phyloP scores from a whole-genome alignment of 2,329 filamentous ascomycete species.

The Colletotrichum salicis region DNA sequence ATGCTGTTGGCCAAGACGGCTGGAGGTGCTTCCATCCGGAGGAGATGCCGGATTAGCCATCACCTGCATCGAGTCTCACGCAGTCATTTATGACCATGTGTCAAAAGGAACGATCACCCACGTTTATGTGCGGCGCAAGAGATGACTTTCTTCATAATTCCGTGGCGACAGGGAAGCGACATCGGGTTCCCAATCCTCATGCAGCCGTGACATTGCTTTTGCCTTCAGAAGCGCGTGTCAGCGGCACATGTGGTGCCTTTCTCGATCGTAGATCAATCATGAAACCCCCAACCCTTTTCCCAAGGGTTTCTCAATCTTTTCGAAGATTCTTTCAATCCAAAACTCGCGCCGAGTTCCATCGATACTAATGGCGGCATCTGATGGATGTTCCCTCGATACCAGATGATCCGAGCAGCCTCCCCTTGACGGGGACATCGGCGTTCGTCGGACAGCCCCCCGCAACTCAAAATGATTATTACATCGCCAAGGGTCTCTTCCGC shows the following conservation, averaged over 20 bases:
- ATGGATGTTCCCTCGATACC: constrained; percentile 7
- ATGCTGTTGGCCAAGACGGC: not conserved
- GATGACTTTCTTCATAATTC: not conserved
- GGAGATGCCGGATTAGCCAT: not conserved
- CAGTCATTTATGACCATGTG: not conserved
- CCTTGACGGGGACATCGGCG: constrained; percentile 19
- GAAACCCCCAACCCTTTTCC: not conserved
- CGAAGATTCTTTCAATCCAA: not conserved
- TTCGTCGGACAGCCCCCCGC: constrained; percentile 26
- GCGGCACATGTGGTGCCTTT: not conserved
- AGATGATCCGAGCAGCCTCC: constrained; percentile 19
- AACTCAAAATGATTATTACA: constrained; percentile 26
- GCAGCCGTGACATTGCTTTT: not conserved
- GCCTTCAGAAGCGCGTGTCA: not conserved
- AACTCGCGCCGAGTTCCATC: not conserved
- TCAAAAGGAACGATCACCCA: not conserved
- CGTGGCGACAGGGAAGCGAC: not conserved
- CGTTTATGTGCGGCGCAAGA: not conserved
- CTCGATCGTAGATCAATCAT: not conserved
- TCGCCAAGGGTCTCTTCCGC: constrained; percentile 25
- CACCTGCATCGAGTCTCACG: not conserved
- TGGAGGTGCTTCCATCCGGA: not conserved
- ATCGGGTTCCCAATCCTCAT: no score
- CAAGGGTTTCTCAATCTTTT: not conserved
- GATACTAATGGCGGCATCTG: constrained; percentile 13